Percentiles rank a stretch among this genome's conserved stretches.
Evolutionary conservation across 148 eudicot species (phyloP).

Genomic region (Beta vulgaris): DNA sequence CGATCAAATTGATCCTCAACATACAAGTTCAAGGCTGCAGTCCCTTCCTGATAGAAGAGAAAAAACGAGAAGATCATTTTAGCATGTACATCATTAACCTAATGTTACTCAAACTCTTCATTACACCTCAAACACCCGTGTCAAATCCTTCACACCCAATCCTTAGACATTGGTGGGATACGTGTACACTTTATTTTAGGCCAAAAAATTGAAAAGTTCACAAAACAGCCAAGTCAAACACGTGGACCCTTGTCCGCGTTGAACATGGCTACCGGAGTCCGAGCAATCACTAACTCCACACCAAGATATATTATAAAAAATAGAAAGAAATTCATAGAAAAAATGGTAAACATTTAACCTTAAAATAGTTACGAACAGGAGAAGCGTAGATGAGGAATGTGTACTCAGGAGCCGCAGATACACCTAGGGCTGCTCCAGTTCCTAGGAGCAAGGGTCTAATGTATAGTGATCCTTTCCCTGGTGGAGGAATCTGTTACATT

Average conservation of each 20-base stretch:
- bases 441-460: constrained; percentile 81
- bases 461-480: constrained; percentile 79
- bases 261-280: too few relatives aligned
- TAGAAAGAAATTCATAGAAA: background rate
- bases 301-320: background rate
- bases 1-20: constrained; percentile 76
- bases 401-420: constrained; percentile 72
- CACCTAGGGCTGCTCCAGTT: constrained; percentile 63
- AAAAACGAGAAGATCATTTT: background rate
- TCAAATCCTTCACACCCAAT: too few relatives aligned
- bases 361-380: constrained; percentile 77
- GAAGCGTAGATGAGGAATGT: constrained; percentile 76
- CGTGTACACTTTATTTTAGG: too few relatives aligned
- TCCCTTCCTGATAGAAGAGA: constrained; percentile 48
- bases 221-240: too few relatives aligned
- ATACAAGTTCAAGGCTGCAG: constrained; percentile 57
- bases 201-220: too few relatives aligned
- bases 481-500: constrained; percentile 70
- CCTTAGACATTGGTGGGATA: too few relatives aligned
- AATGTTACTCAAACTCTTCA: too few relatives aligned
- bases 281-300: background rate
- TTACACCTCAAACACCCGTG: too few relatives aligned
- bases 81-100: too few relatives aligned
- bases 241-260: too few relatives aligned
- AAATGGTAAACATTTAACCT: constrained; percentile 33